These are phyloP conservation scores for Lycium barbarum DNA, from an alignment of 257 asterid species.

Conservation along the genomic window DNA sequence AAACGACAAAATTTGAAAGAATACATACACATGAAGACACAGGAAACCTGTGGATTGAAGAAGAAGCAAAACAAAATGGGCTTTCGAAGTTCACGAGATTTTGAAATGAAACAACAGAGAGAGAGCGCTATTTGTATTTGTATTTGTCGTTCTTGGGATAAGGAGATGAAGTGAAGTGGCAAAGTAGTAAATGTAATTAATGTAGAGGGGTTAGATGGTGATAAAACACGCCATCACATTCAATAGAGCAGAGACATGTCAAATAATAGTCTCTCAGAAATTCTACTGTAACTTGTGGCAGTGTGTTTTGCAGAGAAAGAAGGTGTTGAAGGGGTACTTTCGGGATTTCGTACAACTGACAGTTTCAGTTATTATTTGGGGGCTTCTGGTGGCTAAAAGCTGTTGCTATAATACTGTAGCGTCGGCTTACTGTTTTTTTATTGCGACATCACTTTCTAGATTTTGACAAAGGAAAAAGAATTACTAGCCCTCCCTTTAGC, in stretches of 20 bases:
- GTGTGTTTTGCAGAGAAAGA: constrained; percentile 5
- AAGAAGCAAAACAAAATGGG: constrained; percentile 46
- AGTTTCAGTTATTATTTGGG: constrained; percentile 45
- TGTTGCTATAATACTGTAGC: not conserved
- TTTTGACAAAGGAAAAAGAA: not conserved
- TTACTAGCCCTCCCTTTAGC: no score
- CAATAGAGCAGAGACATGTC: constrained; percentile 29
- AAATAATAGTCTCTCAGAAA: constrained; percentile 25
- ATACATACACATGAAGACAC: constrained; percentile 47
- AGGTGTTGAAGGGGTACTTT: constrained; percentile 38
- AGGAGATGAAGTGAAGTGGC: constrained; percentile 39
- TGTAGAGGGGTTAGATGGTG: constrained; percentile 44
- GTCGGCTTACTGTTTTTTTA: constrained; percentile 4
- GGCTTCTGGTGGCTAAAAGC: constrained; percentile 26
- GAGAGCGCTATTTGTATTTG: not conserved
- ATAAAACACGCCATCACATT: constrained; percentile 52
- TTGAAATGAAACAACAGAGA: constrained; percentile 29
- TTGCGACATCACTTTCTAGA: not conserved
- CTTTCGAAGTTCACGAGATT: constrained; percentile 53
- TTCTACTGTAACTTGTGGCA: constrained; percentile 38
- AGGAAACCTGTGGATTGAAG: constrained; percentile 68
- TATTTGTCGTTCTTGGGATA: constrained; percentile 35
- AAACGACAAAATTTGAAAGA: constrained; percentile 47
- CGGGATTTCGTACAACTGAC: constrained; percentile 41
- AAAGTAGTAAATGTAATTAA: constrained; percentile 60